Percentiles rank a stretch among this genome's conserved stretches.
Evolutionary conservation across 345 rosid genomes (phyloP).

Genomic region (Corchorus capsularis): DNA sequence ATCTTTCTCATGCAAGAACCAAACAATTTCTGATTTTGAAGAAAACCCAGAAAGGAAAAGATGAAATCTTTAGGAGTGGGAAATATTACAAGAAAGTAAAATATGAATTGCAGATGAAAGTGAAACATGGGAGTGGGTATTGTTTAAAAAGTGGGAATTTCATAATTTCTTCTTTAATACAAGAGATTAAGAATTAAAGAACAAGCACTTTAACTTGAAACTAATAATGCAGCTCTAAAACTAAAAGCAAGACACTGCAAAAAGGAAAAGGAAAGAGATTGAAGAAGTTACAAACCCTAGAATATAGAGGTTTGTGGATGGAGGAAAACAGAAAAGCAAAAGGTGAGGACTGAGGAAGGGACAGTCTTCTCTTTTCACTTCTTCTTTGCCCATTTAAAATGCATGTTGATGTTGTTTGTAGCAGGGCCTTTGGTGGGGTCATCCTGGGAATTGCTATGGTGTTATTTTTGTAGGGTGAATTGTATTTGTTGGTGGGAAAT

Average conservation of each 20-base stretch:
- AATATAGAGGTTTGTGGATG: not conserved
- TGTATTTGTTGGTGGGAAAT: not conserved
- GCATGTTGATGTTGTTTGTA: not conserved
- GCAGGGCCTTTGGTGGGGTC: not conserved
- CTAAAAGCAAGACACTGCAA: not conserved
- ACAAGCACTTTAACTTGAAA: not conserved
- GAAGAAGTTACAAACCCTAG: not conserved
- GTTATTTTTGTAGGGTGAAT: not conserved
- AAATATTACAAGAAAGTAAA: constrained; percentile 1
- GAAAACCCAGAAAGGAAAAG: constrained; percentile 13
- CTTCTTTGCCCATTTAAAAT: not conserved
- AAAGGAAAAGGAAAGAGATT: not conserved
- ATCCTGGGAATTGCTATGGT: not conserved
- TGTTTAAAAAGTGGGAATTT: not conserved
- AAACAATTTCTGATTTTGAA: not conserved
- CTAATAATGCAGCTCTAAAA: not conserved
- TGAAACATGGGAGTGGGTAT: not conserved
- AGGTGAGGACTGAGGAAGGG: not conserved
- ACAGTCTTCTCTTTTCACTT: not conserved
- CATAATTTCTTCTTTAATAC: not conserved
- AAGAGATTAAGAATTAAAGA: not conserved
- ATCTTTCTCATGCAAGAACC: not conserved
- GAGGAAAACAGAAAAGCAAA: not conserved
- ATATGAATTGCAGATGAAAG: not conserved
- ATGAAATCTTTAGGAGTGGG: constrained; percentile 8